Evolutionary conservation across 2,329 filamentous ascomycete genomes (phyloP), one percentile per base, ranked within the genome.

Genomic region (Ceratocystis papillata): DNA sequence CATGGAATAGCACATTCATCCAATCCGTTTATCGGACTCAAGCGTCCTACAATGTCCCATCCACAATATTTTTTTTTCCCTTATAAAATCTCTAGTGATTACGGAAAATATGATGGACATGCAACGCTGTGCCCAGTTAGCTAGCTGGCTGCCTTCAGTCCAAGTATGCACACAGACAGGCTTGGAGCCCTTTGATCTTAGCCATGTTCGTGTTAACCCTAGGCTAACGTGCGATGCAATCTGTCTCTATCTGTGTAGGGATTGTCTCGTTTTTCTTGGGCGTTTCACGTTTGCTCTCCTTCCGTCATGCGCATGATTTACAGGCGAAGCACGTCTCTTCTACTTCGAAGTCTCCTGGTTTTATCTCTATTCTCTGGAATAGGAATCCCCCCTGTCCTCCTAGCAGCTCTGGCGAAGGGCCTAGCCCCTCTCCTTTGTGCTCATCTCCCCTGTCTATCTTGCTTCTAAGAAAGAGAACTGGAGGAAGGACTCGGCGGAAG

Each of bases 211-310:
- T 28, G 20, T 15, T 53, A 25, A 15, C 25, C 25, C 48, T 28
- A 53, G 48, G 22, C 48, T 15, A 53, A n/a, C 7, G 8, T 15
- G 20, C 7, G 22, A 53, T 15, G 48, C 48, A 53, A 53, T 53
- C 48, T 28, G 1, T 53, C 8, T 53, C 48, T 5, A 15, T 28
- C 22, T n/a, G 3, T 25, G 20, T 28, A 25, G 48, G 22, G 48
- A 20, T 53, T 53, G 48, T 53, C 48, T 53, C 48, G 48, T 53
- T 53, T 53, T 25, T 22, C n/a, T 53, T 25, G 20, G 12, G 48
- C 22, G 48, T 53, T 53, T 53, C 48, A 53, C 48, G 48, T 53
- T 28, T 53, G 4, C 48, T 53, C 22, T 53, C 20, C 48, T 53
- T 15, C 48, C 48, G 25, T 28, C 20, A 53, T 53, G 48, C 22